Conservation (phyloP, 106 monocot species). For the Chionographis japonica region DNA sequence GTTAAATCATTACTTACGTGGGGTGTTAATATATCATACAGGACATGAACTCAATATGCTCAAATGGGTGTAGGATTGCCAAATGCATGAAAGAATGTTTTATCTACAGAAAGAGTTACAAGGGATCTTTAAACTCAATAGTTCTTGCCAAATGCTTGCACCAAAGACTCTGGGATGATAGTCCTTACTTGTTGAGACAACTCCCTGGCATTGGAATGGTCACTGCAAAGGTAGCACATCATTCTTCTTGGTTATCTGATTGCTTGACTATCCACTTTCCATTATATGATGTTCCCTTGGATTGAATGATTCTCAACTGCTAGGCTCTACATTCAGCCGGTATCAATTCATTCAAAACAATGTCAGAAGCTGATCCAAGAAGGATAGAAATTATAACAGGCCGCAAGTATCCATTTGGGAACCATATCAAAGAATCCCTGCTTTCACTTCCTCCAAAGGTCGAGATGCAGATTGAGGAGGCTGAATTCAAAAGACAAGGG, state of each 20-base stretch:
- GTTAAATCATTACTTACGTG: constrained; percentile 2
- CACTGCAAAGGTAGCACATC: constrained; percentile 76
- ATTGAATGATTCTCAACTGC: constrained; percentile 6
- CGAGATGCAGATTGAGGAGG: constrained; percentile 51
- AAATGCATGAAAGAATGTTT: constrained; percentile 98
- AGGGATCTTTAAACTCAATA: constrained; percentile 60
- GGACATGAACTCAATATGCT: constrained; percentile 79
- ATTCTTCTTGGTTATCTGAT: not conserved
- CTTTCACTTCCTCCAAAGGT: constrained; percentile 76
- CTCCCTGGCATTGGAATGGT: constrained; percentile 97
- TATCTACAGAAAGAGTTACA: constrained; percentile 81
- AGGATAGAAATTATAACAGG: constrained; percentile 92
- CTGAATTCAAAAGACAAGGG: constrained; percentile 48
- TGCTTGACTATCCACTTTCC: not conserved
- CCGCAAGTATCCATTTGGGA: constrained; percentile 91
- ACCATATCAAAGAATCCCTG: constrained; percentile 79
- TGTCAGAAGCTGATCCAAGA: constrained; percentile 88
- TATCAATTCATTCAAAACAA: constrained; percentile 59
- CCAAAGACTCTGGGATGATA: constrained; percentile 89
- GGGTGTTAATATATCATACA: constrained; percentile 19
- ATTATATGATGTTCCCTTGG: constrained; percentile 6
- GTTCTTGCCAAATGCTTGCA: constrained; percentile 78
- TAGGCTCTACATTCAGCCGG: constrained; percentile 77
- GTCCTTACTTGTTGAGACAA: constrained; percentile 84
- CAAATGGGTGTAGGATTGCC: constrained; percentile 81